Evolutionary conservation across 306 rosid species (phyloP), one percentile per base, ranked within the genome.

Genomic region (Potentilla sterilis): DNA sequence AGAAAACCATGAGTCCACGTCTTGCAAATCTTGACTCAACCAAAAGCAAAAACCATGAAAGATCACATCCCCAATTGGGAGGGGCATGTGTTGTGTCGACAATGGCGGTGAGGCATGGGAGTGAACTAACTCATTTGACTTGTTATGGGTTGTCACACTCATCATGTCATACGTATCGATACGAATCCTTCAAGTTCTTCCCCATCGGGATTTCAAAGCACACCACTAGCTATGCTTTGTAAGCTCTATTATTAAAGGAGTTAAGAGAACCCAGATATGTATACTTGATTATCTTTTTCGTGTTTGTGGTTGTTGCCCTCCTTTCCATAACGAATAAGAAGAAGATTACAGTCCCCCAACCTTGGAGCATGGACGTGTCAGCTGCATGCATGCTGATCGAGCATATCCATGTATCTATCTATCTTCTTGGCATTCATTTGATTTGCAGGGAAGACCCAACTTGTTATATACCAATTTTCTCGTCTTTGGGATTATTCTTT

Each of bases 191-290:
- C 51, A 21, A 13, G 18, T 16, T 32, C 21, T 57, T 47, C 22
- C 4, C 57, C 1, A 7, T 14, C 43, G 46, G 77, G 57, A 69
- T 78, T 68, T 82, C 77, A 82, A 70, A 24, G 66, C 24, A 42
- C 16, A 69, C 55, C 71, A 46, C 24, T 19, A 19, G 10, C 67
- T 59, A 2, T 59, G 38, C 11, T 32, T 28, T 3, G 11, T 59
- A 9, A 24, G 37, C 35, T 11, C 35, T 3, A 58, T 22, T 8
- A 57, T 57, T 21, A 55, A n/a, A 55, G 32, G 32, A 9, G 5
- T 37, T 37, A 5, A 55, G 32, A 54, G 64, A 81, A 57, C 72
- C 24, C n/a, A n/a, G n/a, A n/a, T n/a, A n/a, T n/a, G n/a, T n/a
- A 0, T 34, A 22, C n/a, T 22, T 21, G 34, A 21, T 58, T 19